phyloP scores from a whole-genome alignment of 2,329 filamentous ascomycete species.

The Ascomycota sp. region DNA sequence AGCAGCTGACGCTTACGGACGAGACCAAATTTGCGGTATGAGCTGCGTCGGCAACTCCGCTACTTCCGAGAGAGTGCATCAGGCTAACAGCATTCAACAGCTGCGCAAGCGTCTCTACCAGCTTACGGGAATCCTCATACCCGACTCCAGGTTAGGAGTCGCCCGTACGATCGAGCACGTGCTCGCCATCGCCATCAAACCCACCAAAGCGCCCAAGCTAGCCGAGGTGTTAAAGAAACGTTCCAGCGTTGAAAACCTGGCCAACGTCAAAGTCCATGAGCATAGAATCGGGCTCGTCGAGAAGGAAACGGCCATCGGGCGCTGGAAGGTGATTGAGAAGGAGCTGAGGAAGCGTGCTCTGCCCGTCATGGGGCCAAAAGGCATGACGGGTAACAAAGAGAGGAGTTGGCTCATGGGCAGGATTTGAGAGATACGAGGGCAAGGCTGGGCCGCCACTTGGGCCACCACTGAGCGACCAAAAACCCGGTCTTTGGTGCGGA shows the following conservation, averaged over 20 bases:
- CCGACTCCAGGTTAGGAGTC: constrained; percentile 42
- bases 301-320: constrained; percentile 46
- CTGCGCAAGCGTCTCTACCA: constrained; percentile 61
- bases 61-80: not conserved
- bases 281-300: constrained; percentile 47
- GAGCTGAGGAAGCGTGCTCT: constrained; percentile 41
- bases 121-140: constrained; percentile 53
- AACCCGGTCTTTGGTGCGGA: too few species aligned
- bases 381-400: constrained; percentile 19
- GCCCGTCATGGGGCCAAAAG: constrained; percentile 27
- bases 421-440: constrained; percentile 5
- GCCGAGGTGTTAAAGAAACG: constrained; percentile 30
- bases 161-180: constrained; percentile 31
- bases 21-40: constrained; percentile 53
- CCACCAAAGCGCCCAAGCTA: constrained; percentile 38
- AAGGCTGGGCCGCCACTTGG: not conserved
- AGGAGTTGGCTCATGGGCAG: constrained; percentile 19
- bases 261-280: constrained; percentile 48
- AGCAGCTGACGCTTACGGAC: constrained; percentile 32
- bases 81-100: constrained; percentile 21
- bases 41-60: not conserved
- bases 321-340: constrained; percentile 59
- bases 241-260: constrained; percentile 24
- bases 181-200: constrained; percentile 27
- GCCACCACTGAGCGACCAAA: too few species aligned